These are phyloP conservation scores for Pseudocercospora vitis DNA, from an alignment of 2,329 filamentous ascomycete species.

Conservation along the genomic window DNA sequence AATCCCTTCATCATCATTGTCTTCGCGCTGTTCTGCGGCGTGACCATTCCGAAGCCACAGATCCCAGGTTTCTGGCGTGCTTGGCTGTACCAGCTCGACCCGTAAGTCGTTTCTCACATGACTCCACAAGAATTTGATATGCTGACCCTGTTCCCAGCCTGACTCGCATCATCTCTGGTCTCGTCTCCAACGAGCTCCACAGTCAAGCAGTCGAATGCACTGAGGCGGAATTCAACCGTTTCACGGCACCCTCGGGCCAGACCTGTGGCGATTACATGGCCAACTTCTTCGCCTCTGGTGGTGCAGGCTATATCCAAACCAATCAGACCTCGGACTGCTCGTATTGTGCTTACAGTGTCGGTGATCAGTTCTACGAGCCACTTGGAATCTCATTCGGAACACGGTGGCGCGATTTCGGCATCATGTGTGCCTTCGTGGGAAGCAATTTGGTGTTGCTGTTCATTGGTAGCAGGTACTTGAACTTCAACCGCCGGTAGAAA, in stretches of 20 bases:
- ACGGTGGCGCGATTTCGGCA: constrained; percentile 81
- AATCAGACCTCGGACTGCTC: constrained; percentile 67
- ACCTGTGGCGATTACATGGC: constrained; percentile 76
- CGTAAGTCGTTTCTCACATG: constrained; percentile 38
- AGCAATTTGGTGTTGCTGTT: constrained; percentile 71
- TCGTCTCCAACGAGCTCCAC: constrained; percentile 76
- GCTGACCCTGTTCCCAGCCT: constrained; percentile 46
- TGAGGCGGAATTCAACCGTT: constrained; percentile 62
- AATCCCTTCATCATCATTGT: constrained; percentile 82
- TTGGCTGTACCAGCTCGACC: constrained; percentile 81
- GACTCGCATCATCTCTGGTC: constrained; percentile 76
- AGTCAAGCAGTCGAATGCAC: constrained; percentile 62
- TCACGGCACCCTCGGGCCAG: constrained; percentile 64
- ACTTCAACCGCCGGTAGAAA: constrained; percentile 44
- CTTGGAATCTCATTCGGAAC: constrained; percentile 66
- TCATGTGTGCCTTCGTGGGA: constrained; percentile 71
- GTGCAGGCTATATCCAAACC: constrained; percentile 68
- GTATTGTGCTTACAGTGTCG: constrained; percentile 79
- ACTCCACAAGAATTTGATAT: neutral
- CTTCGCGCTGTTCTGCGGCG: constrained; percentile 84
- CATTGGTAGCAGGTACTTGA: constrained; percentile 50
- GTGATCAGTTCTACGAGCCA: constrained; percentile 74
- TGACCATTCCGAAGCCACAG: constrained; percentile 74
- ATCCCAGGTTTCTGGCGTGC: constrained; percentile 77
- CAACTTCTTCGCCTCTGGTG: constrained; percentile 67